These are phyloP conservation scores for Dactylis glomerata DNA, from an alignment of 176 grass and related monocot genomes.

Conservation along the genomic window DNA sequence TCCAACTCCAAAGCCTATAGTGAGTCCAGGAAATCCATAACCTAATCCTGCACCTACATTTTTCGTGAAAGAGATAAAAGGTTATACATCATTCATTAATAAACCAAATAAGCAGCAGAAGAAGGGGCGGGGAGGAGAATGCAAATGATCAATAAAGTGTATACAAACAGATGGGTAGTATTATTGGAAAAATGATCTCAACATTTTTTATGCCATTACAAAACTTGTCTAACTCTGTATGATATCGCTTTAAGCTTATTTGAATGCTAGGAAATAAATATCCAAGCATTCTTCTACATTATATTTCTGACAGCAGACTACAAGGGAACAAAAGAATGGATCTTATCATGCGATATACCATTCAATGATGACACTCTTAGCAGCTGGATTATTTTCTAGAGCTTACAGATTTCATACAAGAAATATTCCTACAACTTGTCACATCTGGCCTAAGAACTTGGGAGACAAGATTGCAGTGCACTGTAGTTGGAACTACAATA, in stretches of 20 bases:
- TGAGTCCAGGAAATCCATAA: slow-evolving; percentile 77
- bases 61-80: not conserved
- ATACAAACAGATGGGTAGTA: not conserved
- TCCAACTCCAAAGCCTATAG: slow-evolving; percentile 70
- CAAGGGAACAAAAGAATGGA: not conserved
- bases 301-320: not conserved
- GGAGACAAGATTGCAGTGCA: not conserved
- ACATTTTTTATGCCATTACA: not conserved
- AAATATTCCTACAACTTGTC: not conserved
- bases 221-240: not conserved
- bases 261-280: not conserved
- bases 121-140: not conserved
- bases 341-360: not conserved
- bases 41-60: slow-evolving; percentile 70
- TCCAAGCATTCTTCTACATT: not conserved
- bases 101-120: not conserved
- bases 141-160: not conserved
- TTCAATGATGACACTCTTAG: not conserved
- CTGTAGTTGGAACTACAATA: not conserved
- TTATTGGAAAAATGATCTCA: not conserved
- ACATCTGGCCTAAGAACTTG: not conserved
- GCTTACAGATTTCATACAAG: not conserved
- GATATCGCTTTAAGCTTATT: not conserved
- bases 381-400: not conserved
- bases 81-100: not conserved